These are phyloP conservation scores for Phylloboletellus chloephorus DNA, from an alignment of 1,284 basidiomycete species.

Conservation along the genomic window DNA sequence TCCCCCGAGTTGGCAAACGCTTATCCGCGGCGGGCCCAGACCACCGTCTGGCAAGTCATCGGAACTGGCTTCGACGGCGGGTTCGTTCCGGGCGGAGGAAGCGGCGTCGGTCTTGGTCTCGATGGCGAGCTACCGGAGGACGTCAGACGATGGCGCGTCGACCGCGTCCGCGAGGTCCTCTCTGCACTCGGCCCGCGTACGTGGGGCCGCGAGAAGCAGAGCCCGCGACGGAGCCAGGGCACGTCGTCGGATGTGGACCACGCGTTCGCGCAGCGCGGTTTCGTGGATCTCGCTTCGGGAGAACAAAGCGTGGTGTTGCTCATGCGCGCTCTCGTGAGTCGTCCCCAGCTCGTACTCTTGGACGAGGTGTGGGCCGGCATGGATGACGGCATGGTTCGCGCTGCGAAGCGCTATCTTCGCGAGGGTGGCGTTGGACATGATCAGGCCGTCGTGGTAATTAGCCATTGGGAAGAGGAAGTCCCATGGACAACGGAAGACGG, in stretches of 20 bases:
- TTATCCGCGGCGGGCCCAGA: slow-evolving; percentile 72
- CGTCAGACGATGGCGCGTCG: slow-evolving; percentile 42
- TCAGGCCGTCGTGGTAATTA: slow-evolving; percentile 80
- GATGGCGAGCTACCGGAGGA: slow-evolving; percentile 31
- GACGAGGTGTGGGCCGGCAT: slow-evolving; percentile 92
- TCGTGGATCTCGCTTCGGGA: slow-evolving; percentile 59
- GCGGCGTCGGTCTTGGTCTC: slow-evolving; percentile 42
- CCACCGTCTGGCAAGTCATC: slow-evolving; percentile 74
- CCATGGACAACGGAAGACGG: slow-evolving; percentile 62
- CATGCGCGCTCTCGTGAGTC: slow-evolving; percentile 76
- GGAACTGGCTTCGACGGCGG: slow-evolving; percentile 83
- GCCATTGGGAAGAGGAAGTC: slow-evolving; percentile 87
- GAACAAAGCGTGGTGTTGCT: slow-evolving; percentile 79
- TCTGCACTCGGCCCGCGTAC: slow-evolving; percentile 54
- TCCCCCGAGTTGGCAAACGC: slow-evolving; percentile 89
- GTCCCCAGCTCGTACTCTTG: slow-evolving; percentile 67
- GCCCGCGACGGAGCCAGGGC: background rate
- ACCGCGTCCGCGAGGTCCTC: slow-evolving; percentile 52
- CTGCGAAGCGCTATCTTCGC: slow-evolving; percentile 58
- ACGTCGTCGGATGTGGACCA: slow-evolving; percentile 21
- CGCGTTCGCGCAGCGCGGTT: slow-evolving; percentile 44
- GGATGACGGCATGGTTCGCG: slow-evolving; percentile 70
- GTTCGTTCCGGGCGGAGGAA: slow-evolving; percentile 53
- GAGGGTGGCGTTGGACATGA: slow-evolving; percentile 47
- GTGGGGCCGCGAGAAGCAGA: slow-evolving; percentile 33